Percentiles rank a stretch among this genome's conserved stretches.
phyloP scores from a whole-genome alignment of 2,329 filamentous ascomycete species.

The Colletotrichum caudatum region DNA sequence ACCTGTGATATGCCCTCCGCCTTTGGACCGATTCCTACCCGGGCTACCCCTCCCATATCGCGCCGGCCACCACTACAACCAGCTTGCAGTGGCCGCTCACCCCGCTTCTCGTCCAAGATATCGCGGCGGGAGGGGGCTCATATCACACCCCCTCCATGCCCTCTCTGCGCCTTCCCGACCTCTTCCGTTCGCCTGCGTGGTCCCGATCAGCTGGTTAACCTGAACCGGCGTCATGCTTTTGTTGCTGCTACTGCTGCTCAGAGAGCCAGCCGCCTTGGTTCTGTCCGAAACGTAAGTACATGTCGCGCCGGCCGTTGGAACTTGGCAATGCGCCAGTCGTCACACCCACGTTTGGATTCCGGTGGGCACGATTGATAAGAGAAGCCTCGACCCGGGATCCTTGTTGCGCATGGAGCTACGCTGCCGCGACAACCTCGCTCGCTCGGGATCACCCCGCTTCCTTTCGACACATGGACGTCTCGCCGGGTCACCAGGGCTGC shows the following conservation, averaged over 20 bases:
- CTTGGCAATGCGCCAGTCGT: conserved; percentile 32
- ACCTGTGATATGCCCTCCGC: conserved; percentile 37
- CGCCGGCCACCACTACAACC: conserved; percentile 29
- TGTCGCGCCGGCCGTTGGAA: conserved; percentile 34
- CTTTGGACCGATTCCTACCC: conserved; percentile 37
- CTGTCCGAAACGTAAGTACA: neutral
- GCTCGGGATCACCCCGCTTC: conserved; percentile 38
- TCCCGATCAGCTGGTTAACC: conserved; percentile 34
- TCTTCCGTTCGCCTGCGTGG: conserved; percentile 31
- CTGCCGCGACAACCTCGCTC: conserved; percentile 26
- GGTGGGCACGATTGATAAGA: conserved; percentile 38
- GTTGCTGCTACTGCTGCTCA: neutral
- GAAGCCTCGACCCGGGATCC: conserved; percentile 33
- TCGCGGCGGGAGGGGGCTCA: conserved; percentile 35
- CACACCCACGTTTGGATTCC: conserved; percentile 39
- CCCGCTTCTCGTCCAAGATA: conserved; percentile 40
- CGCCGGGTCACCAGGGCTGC: conserved; percentile 27
- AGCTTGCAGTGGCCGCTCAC: conserved; percentile 34
- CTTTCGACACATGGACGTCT: conserved; percentile 29
- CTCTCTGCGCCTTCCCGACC: conserved; percentile 36
- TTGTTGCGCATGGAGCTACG: conserved; percentile 29
- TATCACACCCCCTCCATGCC: conserved; percentile 15
- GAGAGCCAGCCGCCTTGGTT: conserved; percentile 21
- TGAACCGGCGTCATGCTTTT: conserved; percentile 18
- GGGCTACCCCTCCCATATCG: conserved; percentile 24